Evolutionary conservation across 1,284 basidiomycete genomes (phyloP), one percentile per base, ranked within the genome.

Genomic region (Cutaneotrichosporon sp.): DNA sequence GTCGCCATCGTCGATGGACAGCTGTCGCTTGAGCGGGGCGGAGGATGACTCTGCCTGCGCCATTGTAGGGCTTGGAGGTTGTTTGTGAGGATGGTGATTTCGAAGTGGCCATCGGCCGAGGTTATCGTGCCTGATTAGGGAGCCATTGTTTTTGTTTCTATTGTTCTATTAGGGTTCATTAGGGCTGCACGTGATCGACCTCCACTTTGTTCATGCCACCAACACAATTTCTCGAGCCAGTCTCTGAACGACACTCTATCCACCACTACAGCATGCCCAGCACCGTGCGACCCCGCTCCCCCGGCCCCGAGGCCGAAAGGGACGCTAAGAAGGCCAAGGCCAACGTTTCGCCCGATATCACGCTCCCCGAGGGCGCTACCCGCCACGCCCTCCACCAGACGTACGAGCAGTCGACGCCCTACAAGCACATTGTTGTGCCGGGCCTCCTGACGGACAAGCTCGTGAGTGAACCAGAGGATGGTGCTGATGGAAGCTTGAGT

Each of bases 361-460:
- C 62, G 25, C 57, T 71, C 13, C 74, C 74, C 1, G 57, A 66
- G 7, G 61, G 59, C 14, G 56, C 63, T 9, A 58, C 58, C 14
- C 58, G 74, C 27, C 54, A 60, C 6, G 60, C 59, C 4, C 64
- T 76, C 29, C 60, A 67, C 18, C 60, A 81, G 8, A 79, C 80
- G 53, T 95, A 95, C 78, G 72, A 79, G 9, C 68, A 79, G 6
- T 87, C 83, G 66, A 75, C 82, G 57, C 95, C 95, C 0, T 98
- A 89, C 84, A 90, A 89, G 78, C 89, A 97, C 79, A 88, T 87
- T 31, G 83, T 93, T 59, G 84, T 97, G 54, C 86, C 90, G 52
- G 87, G 88, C 65, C 84, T 99, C 27, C 90, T 98, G 80, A 86
- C 89, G 72, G 89, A 95, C 70, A 88, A 89, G 22, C 83, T 97